Base-by-base conservation (phyloP, 2,329 filamentous ascomycete species). In the Penicillium sp. region DNA sequence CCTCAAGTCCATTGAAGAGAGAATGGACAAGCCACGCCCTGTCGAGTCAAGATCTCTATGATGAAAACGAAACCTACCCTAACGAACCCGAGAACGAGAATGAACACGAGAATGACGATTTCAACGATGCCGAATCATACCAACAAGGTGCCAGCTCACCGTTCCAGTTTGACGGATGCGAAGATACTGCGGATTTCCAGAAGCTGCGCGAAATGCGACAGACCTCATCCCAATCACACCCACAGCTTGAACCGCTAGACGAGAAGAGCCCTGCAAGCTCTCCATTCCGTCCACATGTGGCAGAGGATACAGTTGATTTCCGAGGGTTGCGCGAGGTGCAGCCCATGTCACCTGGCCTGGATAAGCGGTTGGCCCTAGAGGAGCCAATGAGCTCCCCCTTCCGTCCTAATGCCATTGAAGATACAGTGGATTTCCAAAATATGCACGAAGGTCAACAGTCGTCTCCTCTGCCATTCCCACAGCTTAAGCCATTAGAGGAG, bases 311-410 rank as follows among this genome's bases (percentile, higher is more conserved):
- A 4, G 60, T 64, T 6, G 66, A 67, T 43, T 52, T 63, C 9
- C 56, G 57, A n/a, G 59, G 53, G 37, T 37, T 61, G 19, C 58
- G 53, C 5, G 56, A 59, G 3, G 31, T 53, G 15, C 49, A 58
- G 5, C 49, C 44, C 0, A 43, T 57, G 48, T 57, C 55, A 2
- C 44, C 57, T 6, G 59, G 59, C 1, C 38, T 60, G 41, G 51
- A 50, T 12, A 54, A 48, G 32, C 51, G 57, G 8, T 46, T 61
- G 33, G 53, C 43, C 6, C 19, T 49, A 6, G 54, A 57, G 9
- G 50, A 59, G n/a, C 59, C 61, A 3, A 63, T 62, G 8, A 71
- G 68, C 45, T 72, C 69, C 1, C 69, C 69, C 1, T 72, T 71
- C 50, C 63, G 65, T 19, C 56, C 57, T 4, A 57, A 65, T 21